phyloP scores from a whole-genome alignment of 2,329 filamentous ascomycete genomes.

The Uncinocarpus reesii region DNA sequence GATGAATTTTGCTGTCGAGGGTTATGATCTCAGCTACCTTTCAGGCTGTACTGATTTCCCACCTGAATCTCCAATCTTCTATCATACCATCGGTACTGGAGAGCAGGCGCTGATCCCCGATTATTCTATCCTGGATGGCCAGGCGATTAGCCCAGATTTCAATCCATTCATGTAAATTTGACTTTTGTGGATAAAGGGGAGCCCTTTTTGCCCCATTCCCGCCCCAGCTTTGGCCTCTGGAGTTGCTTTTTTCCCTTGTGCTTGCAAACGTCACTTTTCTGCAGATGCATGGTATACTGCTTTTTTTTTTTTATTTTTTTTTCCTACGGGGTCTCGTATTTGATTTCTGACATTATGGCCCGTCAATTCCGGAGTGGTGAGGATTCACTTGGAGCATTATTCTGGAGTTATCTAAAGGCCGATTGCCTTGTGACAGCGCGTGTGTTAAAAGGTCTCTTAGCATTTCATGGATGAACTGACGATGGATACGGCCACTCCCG shows the following conservation, averaged over 20 bases:
- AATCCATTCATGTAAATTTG: conserved; percentile 13
- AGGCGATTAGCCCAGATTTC: conserved; percentile 13
- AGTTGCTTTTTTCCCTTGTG: conserved; percentile 7
- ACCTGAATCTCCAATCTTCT: conserved; percentile 23
- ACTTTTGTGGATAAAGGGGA: conserved; percentile 11
- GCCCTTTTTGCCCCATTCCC: conserved; percentile 11
- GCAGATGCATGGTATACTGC: conserved; percentile 7
- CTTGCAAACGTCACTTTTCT: conserved; percentile 10
- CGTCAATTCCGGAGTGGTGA: background rate
- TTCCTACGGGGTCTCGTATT: background rate
- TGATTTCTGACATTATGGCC: conserved; percentile 5
- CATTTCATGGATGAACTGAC: conserved; percentile 7
- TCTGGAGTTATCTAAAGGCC: conserved; percentile 6
- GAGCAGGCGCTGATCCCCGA: conserved; percentile 13
- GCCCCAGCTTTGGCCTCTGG: conserved; percentile 6
- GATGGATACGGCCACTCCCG: conserved; percentile 5
- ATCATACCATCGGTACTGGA: conserved; percentile 20
- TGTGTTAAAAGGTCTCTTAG: background rate
- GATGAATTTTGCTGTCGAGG: conserved; percentile 16
- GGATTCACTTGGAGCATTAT: conserved; percentile 9
- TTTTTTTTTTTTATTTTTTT: conserved; percentile 8
- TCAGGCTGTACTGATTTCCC: conserved; percentile 24
- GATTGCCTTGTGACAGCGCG: background rate
- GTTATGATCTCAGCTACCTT: conserved; percentile 22
- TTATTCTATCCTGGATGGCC: conserved; percentile 11